These are phyloP conservation scores for Alternaria infectoria DNA, from an alignment of 2,329 filamentous ascomycete species.

Conservation along the genomic window DNA sequence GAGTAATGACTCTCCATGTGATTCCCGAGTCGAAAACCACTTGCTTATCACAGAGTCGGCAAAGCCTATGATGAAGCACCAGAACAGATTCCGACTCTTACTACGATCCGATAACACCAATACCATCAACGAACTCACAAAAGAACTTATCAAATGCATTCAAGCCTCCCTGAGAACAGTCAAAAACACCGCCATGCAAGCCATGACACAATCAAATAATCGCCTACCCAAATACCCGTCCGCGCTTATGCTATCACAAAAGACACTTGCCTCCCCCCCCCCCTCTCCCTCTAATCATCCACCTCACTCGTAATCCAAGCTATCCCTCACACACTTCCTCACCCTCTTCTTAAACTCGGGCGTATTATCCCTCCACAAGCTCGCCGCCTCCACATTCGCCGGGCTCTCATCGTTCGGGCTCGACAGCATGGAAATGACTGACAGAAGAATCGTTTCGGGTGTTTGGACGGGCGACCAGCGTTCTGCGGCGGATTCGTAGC, in stretches of 20 bases:
- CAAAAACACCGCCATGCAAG: background rate
- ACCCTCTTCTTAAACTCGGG: slow-evolving; percentile 87
- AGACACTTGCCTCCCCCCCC: background rate
- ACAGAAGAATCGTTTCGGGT: slow-evolving; percentile 96
- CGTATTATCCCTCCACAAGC: slow-evolving; percentile 91
- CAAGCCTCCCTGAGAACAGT: background rate
- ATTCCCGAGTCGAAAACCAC: background rate
- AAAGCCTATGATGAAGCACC: background rate
- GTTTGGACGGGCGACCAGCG: slow-evolving; percentile 97
- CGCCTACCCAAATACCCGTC: background rate
- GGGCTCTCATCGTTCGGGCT: slow-evolving; percentile 97
- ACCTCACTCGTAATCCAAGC: slow-evolving; percentile 42
- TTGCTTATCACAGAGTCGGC: background rate
- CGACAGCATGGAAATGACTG: slow-evolving; percentile 97
- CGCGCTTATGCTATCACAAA: slow-evolving; percentile 11
- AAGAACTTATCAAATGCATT: background rate
- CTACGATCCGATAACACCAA: background rate
- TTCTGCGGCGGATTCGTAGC: slow-evolving; percentile 95
- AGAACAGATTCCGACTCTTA: background rate
- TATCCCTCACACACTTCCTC: slow-evolving; percentile 74
- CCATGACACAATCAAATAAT: background rate
- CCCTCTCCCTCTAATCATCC: background rate
- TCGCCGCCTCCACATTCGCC: slow-evolving; percentile 93
- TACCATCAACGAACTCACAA: background rate
- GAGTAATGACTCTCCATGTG: background rate